These are phyloP conservation scores for Fusarium brachygibbosum DNA, from an alignment of 2,329 filamentous ascomycete species.

Conservation along the genomic window DNA sequence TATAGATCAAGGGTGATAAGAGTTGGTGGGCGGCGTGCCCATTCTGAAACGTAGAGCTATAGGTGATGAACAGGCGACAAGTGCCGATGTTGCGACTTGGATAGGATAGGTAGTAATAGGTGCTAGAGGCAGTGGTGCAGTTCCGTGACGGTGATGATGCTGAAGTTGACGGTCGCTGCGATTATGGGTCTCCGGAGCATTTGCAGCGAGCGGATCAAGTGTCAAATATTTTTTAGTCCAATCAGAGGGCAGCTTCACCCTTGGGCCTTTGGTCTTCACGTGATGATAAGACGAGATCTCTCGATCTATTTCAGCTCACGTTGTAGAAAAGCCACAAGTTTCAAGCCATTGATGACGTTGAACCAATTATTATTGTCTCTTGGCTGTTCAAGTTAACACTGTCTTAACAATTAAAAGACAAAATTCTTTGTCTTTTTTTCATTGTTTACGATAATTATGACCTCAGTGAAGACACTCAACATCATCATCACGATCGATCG, in stretches of 20 bases:
- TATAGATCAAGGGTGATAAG: slow-evolving; percentile 35
- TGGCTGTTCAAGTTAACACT: background rate
- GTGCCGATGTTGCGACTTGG: slow-evolving; percentile 38
- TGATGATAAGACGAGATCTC: slow-evolving; percentile 47
- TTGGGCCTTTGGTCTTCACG: slow-evolving; percentile 33
- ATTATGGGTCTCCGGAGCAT: slow-evolving; percentile 44
- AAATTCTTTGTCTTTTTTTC: background rate
- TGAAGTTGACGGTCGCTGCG: slow-evolving; percentile 41
- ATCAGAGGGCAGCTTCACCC: slow-evolving; percentile 19
- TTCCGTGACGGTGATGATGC: slow-evolving; percentile 37
- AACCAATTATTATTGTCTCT: background rate
- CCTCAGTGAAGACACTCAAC: slow-evolving; percentile 5
- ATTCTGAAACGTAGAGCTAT: slow-evolving; percentile 33
- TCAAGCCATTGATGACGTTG: slow-evolving; percentile 4
- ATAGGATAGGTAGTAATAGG: background rate
- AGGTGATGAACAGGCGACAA: slow-evolving; percentile 29
- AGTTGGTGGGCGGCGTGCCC: slow-evolving; percentile 26
- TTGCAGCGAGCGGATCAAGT: slow-evolving; percentile 39
- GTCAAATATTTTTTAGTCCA: slow-evolving; percentile 44
- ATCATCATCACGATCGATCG: slow-evolving; percentile 32
- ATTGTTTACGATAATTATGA: background rate
- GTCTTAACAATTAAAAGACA: background rate
- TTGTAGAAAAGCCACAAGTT: slow-evolving; percentile 17
- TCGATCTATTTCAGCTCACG: slow-evolving; percentile 21
- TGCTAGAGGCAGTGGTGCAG: slow-evolving; percentile 23